Conservation (phyloP, 768 basidiomycete genomes). For the Tylopilus plumbeoviolaceoides region DNA sequence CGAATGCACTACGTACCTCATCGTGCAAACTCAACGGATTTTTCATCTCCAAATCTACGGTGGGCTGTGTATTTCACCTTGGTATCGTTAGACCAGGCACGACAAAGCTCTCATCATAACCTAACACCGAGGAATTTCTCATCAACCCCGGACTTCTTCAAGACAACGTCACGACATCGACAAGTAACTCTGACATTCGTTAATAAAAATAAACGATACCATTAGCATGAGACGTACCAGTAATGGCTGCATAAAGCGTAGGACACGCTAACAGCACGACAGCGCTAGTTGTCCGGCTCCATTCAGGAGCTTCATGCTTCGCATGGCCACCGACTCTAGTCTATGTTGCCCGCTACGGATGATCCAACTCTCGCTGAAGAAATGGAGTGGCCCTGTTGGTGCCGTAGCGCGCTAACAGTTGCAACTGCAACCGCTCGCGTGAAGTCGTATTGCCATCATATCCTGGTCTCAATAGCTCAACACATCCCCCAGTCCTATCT, state of each 20-base stretch:
- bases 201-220: not conserved
- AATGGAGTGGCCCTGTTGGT: constrained; percentile 59
- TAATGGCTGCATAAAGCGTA: constrained; percentile 89
- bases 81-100: constrained; percentile 47
- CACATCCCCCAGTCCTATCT: constrained; percentile 73
- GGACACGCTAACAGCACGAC: constrained; percentile 89
- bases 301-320: constrained; percentile 93
- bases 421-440: constrained; percentile 92
- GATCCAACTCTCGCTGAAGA: constrained; percentile 45
- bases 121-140: constrained; percentile 95
- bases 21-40: constrained; percentile 80
- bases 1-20: constrained; percentile 42
- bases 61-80: constrained; percentile 25
- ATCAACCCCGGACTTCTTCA: constrained; percentile 87
- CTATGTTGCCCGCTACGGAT: constrained; percentile 36
- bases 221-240: constrained; percentile 54
- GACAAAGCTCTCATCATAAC: constrained; percentile 65
- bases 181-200: constrained; percentile 67
- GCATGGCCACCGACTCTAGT: constrained; percentile 58
- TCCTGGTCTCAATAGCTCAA: no score
- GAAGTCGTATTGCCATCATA: constrained; percentile 84
- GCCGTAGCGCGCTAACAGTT: constrained; percentile 85
- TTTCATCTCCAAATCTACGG: constrained; percentile 59
- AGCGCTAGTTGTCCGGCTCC: constrained; percentile 88
- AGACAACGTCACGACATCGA: constrained; percentile 91